Evolutionary conservation across 2,329 filamentous ascomycete species (phyloP).

Genomic region (Microsporum canis): DNA sequence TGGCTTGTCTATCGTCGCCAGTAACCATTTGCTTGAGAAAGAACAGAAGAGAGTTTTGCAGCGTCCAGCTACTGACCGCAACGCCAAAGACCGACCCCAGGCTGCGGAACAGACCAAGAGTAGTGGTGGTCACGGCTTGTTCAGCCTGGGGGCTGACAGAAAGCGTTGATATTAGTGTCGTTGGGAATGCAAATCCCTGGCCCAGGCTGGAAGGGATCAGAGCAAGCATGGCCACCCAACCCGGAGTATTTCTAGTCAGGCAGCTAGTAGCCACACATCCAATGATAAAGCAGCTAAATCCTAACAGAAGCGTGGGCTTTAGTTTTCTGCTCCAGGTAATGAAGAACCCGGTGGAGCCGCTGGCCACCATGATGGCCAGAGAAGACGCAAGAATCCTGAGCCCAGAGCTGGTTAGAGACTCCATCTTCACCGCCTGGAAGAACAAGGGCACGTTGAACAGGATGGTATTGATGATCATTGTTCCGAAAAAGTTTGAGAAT

Average conservation of each 20-base stretch:
- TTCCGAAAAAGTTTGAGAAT: constrained; percentile 37
- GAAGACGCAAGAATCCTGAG: constrained; percentile 57
- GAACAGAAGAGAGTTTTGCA: constrained; percentile 57
- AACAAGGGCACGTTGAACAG: constrained; percentile 63
- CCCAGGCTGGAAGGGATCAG: constrained; percentile 48
- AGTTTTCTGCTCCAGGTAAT: constrained; percentile 50
- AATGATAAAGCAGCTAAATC: constrained; percentile 38
- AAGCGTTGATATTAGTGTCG: constrained; percentile 52
- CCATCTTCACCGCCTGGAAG: constrained; percentile 63
- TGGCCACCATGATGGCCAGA: constrained; percentile 43
- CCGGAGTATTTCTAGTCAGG: constrained; percentile 43
- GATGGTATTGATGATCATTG: constrained; percentile 43
- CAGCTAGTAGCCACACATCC: constrained; percentile 42
- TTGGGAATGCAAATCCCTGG: constrained; percentile 54
- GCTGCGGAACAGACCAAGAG: constrained; percentile 59
- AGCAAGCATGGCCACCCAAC: constrained; percentile 44
- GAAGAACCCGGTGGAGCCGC: constrained; percentile 50
- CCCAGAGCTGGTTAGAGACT: constrained; percentile 59
- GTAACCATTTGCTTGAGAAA: constrained; percentile 50
- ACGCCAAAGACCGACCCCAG: constrained; percentile 65
- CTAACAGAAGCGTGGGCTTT: constrained; percentile 48
- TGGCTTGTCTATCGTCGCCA: constrained; percentile 45
- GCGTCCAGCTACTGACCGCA: constrained; percentile 56
- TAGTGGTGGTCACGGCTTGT: constrained; percentile 59
- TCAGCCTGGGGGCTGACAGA: constrained; percentile 48